These are phyloP conservation scores for Acrocalymma vagum DNA, from an alignment of 2,329 filamentous ascomycete species.

Conservation along the genomic window DNA sequence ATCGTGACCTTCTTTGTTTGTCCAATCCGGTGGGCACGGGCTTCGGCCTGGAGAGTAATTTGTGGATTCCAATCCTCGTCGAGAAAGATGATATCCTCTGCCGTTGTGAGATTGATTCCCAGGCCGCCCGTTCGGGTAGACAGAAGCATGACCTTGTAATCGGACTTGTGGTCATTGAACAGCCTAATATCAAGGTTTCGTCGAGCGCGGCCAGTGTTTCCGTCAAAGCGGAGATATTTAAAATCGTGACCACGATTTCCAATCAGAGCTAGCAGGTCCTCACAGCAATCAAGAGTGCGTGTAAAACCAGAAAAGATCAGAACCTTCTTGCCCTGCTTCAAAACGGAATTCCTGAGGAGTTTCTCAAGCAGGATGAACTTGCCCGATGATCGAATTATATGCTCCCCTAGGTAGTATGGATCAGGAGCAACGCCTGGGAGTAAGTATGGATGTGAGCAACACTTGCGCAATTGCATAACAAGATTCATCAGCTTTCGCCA, in stretches of 20 bases:
- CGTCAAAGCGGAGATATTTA: conserved; percentile 61
- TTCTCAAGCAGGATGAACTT: conserved; percentile 66
- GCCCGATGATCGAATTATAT: conserved; percentile 60
- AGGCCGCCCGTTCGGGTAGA: conserved; percentile 65
- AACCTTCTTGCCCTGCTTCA: conserved; percentile 62
- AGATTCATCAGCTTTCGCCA: conserved; percentile 64
- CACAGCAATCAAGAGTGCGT: conserved; percentile 59
- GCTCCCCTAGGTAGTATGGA: conserved; percentile 55
- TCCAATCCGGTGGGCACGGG: conserved; percentile 63
- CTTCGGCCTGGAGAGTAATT: conserved; percentile 62
- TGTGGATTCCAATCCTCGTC: conserved; percentile 67
- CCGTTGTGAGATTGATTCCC: conserved; percentile 63
- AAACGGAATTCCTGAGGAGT: conserved; percentile 57
- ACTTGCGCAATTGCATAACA: conserved; percentile 65
- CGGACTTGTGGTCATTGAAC: conserved; percentile 57
- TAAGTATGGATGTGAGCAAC: conserved; percentile 64
- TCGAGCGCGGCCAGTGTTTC: conserved; percentile 56
- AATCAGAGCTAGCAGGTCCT: conserved; percentile 59
- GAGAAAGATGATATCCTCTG: conserved; percentile 64
- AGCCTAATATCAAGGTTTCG: conserved; percentile 63
- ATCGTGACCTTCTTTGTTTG: conserved; percentile 63
- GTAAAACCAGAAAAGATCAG: conserved; percentile 67
- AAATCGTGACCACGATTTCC: conserved; percentile 52
- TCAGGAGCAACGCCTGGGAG: conserved; percentile 56
- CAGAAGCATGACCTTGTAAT: conserved; percentile 64